Conservation (phyloP, 2,329 filamentous ascomycete species). For the Chaetothyriales sp. region DNA sequence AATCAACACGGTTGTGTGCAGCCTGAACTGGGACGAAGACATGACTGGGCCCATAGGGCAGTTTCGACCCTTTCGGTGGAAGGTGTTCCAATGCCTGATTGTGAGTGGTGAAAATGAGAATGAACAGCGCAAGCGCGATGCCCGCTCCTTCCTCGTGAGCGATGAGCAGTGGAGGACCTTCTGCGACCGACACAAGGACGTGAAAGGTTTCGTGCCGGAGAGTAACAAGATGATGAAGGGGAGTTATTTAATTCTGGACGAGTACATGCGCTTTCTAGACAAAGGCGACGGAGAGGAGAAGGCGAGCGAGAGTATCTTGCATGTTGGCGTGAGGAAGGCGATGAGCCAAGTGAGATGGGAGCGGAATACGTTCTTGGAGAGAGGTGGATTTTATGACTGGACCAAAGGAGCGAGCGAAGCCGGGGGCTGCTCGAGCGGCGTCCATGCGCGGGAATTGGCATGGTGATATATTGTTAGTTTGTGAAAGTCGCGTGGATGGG, state of each 20-base stretch:
- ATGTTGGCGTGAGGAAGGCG: slow-evolving; percentile 36
- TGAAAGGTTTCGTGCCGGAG: slow-evolving; percentile 36
- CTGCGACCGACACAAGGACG: slow-evolving; percentile 31
- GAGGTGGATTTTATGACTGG: slow-evolving; percentile 41
- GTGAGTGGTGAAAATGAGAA: slow-evolving; percentile 41
- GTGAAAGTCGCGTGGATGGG: background rate
- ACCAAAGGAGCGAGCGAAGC: slow-evolving; percentile 15
- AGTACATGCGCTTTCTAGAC: slow-evolving; percentile 39
- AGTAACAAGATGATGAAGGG: slow-evolving; percentile 38
- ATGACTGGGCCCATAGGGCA: slow-evolving; percentile 29
- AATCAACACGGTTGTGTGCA: slow-evolving; percentile 43
- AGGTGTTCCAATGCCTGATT: slow-evolving; percentile 42
- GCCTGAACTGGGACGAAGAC: slow-evolving; percentile 37
- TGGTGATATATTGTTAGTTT: background rate
- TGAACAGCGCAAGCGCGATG: slow-evolving; percentile 25
- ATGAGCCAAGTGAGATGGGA: slow-evolving; percentile 36
- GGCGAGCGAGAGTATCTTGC: slow-evolving; percentile 27
- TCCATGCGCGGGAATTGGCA: background rate
- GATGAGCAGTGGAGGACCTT: slow-evolving; percentile 36
- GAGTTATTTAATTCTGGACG: slow-evolving; percentile 40
- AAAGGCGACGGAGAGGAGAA: slow-evolving; percentile 16
- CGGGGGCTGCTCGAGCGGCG: background rate
- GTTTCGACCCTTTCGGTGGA: slow-evolving; percentile 41
- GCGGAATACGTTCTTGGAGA: slow-evolving; percentile 28
- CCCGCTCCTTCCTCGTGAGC: slow-evolving; percentile 30